Conservation (phyloP, 345 rosid genomes). For the Rhizophora apiculata region DNA sequence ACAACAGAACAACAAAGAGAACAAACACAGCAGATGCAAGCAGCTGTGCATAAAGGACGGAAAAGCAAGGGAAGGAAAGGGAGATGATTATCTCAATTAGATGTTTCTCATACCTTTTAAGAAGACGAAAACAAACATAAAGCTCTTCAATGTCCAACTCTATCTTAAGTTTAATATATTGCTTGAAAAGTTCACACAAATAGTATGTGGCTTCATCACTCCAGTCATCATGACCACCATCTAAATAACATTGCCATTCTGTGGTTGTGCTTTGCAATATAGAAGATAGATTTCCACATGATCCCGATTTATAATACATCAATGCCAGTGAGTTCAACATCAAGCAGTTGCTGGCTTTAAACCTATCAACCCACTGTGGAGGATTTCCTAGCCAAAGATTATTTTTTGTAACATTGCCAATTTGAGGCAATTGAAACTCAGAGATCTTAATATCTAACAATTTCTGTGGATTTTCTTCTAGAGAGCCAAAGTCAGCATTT, state of each 20-base stretch:
- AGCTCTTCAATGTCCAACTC: slow-evolving; percentile 78
- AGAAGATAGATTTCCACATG: slow-evolving; percentile 49
- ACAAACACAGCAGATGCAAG: too few relatives aligned
- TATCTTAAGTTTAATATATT: slow-evolving; percentile 63
- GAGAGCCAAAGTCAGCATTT: slow-evolving; percentile 29
- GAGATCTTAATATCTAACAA: slow-evolving; percentile 20
- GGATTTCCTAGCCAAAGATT: slow-evolving; percentile 76
- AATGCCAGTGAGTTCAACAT: slow-evolving; percentile 52
- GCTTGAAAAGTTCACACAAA: slow-evolving; percentile 60
- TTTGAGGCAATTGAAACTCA: slow-evolving; percentile 32
- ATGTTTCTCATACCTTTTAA: slow-evolving; percentile 52
- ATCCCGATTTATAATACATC: slow-evolving; percentile 44
- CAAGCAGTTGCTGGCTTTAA: slow-evolving; percentile 50
- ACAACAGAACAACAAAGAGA: too few relatives aligned
- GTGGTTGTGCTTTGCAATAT: slow-evolving; percentile 49
- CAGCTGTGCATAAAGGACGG: background rate
- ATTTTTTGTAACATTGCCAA: slow-evolving; percentile 13
- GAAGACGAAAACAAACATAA: slow-evolving; percentile 68
- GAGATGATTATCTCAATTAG: slow-evolving; percentile 2
- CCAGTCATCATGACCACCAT: slow-evolving; percentile 38
- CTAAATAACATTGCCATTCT: slow-evolving; percentile 25
- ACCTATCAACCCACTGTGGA: slow-evolving; percentile 68
- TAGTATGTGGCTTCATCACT: slow-evolving; percentile 40
- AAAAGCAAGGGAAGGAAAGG: background rate
- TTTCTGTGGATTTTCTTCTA: slow-evolving; percentile 33